Conservation (phyloP, 1,139 yeast species). For the Hanseniaspora sp. region DNA sequence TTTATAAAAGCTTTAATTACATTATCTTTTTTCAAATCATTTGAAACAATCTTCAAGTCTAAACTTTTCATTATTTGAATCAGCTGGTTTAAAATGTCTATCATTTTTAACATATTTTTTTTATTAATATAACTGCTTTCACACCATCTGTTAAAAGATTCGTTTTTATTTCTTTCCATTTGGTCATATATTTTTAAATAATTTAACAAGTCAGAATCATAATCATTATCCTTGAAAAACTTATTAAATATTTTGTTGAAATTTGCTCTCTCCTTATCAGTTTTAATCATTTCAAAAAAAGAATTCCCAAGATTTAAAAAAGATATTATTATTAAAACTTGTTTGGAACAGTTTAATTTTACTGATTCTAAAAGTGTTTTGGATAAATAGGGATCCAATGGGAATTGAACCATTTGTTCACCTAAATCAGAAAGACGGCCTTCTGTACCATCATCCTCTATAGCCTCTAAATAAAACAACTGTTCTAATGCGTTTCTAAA, state of each 20-base stretch:
- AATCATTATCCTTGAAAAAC: conserved; percentile 33
- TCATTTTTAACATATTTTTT: conserved; percentile 53
- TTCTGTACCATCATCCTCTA: conserved; percentile 45
- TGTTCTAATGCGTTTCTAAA: conserved; percentile 75
- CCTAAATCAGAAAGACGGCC: conserved; percentile 72
- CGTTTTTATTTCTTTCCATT: conserved; percentile 45
- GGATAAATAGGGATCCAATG: conserved; percentile 89
- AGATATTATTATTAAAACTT: conserved; percentile 72
- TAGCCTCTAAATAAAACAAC: conserved; percentile 66
- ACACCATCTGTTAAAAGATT: conserved; percentile 59
- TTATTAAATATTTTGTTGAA: conserved; percentile 56
- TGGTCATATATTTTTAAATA: conserved; percentile 62
- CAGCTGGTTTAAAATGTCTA: conserved; percentile 53
- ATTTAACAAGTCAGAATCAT: conserved; percentile 75
- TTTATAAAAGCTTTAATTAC: conserved; percentile 50
- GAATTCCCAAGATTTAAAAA: conserved; percentile 50
- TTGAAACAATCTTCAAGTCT: conserved; percentile 41
- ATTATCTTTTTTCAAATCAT: conserved; percentile 52
- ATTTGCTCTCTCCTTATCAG: conserved; percentile 66
- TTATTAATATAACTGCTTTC: conserved; percentile 72
- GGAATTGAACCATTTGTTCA: conserved; percentile 77
- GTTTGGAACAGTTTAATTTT: conserved; percentile 68
- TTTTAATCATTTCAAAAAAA: conserved; percentile 28
- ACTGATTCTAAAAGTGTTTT: conserved; percentile 69
- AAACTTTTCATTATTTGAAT: conserved; percentile 49